Conservation (phyloP, 371 early-diverging fungal genomes). For the Mortierella sp. region DNA sequence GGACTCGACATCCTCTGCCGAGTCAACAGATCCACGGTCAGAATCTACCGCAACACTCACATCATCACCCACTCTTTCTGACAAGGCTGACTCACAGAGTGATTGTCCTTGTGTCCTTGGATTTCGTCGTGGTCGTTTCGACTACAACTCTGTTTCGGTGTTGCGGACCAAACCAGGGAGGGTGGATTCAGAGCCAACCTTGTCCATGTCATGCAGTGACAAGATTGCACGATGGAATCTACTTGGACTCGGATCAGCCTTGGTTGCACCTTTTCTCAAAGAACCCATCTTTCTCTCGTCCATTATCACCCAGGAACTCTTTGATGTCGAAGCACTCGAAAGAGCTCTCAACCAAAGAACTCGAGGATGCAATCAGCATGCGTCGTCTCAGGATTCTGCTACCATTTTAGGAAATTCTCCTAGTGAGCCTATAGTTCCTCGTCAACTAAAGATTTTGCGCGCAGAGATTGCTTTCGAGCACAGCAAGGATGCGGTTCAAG, state of each 20-base stretch:
- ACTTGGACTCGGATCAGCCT: slow-evolving; percentile 77
- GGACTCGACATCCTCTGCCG: too few species aligned
- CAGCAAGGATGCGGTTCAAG: slow-evolving; percentile 57
- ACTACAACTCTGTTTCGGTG: slow-evolving; percentile 63
- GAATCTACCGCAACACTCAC: too few species aligned
- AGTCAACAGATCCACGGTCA: too few species aligned
- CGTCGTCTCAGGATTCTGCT: neutral
- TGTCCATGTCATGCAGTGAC: slow-evolving; percentile 91
- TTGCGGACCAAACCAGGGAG: slow-evolving; percentile 88
- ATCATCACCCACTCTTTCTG: too few species aligned
- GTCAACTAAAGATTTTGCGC: slow-evolving; percentile 38
- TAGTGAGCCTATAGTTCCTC: slow-evolving; percentile 22
- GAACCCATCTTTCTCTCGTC: slow-evolving; percentile 76
- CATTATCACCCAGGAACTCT: slow-evolving; percentile 75
- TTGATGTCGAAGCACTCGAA: slow-evolving; percentile 63
- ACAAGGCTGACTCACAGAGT: too few species aligned
- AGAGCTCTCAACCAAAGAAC: slow-evolving; percentile 72
- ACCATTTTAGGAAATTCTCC: neutral
- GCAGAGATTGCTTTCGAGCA: slow-evolving; percentile 58
- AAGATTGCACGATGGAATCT: slow-evolving; percentile 89
- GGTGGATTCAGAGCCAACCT: slow-evolving; percentile 78
- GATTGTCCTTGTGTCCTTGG: slow-evolving; percentile 11
- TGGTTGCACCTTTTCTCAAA: slow-evolving; percentile 74
- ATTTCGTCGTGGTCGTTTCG: slow-evolving; percentile 67
- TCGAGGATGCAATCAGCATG: slow-evolving; percentile 24